A percentile compares a stretch with the other conserved stretches of the same genome.
phyloP scores from a whole-genome alignment of 306 rosid genomes.

The Rosa persica region DNA sequence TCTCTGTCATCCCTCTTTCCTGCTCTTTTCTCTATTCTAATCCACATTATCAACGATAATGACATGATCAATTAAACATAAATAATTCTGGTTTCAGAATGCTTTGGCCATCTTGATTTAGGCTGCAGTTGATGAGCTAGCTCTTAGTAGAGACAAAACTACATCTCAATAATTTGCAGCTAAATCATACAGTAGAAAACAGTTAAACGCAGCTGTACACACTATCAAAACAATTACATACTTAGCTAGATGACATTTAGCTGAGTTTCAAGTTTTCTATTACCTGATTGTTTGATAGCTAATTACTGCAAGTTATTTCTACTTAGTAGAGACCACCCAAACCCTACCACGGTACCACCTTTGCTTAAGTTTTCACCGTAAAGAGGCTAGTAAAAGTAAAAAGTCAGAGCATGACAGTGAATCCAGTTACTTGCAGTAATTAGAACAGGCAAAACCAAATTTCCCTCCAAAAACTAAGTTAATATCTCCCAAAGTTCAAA shows the following conservation, averaged over 20 bases:
- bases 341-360: slow-evolving; percentile 31
- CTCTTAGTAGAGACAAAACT: not conserved
- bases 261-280: not conserved
- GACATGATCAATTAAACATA: not conserved
- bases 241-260: not conserved
- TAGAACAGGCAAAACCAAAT: not conserved
- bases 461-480: slow-evolving; percentile 45
- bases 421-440: slow-evolving; percentile 16
- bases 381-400: slow-evolving; percentile 34
- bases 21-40: not conserved
- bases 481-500: slow-evolving; percentile 39
- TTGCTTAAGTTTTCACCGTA: slow-evolving; percentile 6
- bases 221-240: not conserved
- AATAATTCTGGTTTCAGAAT: slow-evolving; percentile 1
- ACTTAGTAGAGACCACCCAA: not conserved
- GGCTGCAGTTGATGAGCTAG: not conserved
- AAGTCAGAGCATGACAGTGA: slow-evolving; percentile 23
- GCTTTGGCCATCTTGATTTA: slow-evolving; percentile 1
- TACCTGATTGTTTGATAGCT: no score
- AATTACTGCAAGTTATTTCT: no score
- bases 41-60: not conserved
- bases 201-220: not conserved
- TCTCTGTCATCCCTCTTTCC: slow-evolving; percentile 12
- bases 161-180: not conserved
- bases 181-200: slow-evolving; percentile 33